phyloP scores from a whole-genome alignment of 2,329 filamentous ascomycete genomes.

The Apiospora sp. region DNA sequence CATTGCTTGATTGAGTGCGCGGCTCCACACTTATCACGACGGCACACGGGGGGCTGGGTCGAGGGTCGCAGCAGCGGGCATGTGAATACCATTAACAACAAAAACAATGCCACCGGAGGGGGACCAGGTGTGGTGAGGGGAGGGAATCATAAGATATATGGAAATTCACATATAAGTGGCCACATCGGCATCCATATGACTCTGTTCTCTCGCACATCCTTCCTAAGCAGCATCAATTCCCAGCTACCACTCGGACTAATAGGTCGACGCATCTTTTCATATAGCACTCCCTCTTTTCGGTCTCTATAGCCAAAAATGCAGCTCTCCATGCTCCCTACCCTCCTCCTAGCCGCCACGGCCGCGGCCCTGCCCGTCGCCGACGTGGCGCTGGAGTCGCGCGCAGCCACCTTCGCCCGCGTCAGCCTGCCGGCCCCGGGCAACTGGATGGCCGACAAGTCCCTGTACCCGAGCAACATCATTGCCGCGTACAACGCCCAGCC shows the following conservation, averaged over 20 bases:
- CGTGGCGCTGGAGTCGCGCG: not conserved
- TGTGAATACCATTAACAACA: not conserved
- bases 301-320: not conserved
- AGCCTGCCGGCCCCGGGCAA: constrained; percentile 18
- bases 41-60: not conserved
- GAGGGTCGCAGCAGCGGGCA: constrained; percentile 2
- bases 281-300: not conserved
- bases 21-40: constrained; percentile 10
- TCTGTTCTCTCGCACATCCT: not conserved
- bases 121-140: not conserved
- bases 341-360: constrained; percentile 10
- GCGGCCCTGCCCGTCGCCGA: not conserved
- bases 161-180: not conserved
- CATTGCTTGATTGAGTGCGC: constrained; percentile 5
- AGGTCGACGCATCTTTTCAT: not conserved
- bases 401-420: constrained; percentile 18
- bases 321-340: not conserved
- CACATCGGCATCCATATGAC: too few species aligned
- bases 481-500: constrained; percentile 19
- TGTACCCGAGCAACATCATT: constrained; percentile 24
- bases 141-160: not conserved
- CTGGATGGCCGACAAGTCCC: constrained; percentile 17
- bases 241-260: not conserved
- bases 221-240: not conserved
- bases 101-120: not conserved